Evolutionary conservation across 768 basidiomycete genomes (phyloP), one percentile per base, ranked within the genome.

Genomic region (Leucosporidium creatinivorum): DNA sequence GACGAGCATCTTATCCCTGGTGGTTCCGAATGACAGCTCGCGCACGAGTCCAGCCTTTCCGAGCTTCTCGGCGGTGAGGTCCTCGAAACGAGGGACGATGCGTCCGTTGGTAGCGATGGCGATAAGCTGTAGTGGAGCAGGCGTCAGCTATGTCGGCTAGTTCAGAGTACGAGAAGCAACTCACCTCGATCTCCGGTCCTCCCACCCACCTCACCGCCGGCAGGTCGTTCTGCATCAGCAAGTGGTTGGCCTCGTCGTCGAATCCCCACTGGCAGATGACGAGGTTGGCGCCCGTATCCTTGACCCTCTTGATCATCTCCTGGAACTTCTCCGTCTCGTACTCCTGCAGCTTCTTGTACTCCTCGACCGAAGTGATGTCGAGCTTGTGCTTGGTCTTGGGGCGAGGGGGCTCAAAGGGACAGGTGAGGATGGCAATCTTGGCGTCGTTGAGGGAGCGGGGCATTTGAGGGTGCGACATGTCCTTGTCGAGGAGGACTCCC

Each of bases 251-350:
- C 80, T 99, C 96, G 76, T 99, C 96, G 77, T 99, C 96, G 77
- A 99, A 99, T 68, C 96, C 96, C 96, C 96, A 99, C 77, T 99
- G 96, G 79, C 96, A 99, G 74, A 99, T 97, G 72, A 99, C 96
- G 67, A 99, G 80, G 79, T 99, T 99, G 19, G 96, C 94, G 48
- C 96, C 96, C 21, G 93, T 89, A 74, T 94, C 88, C 79, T 97
- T 94, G 66, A 98, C 93, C 78, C 85, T 82, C 79, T 89, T 88
- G 79, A 99, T 97, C 96, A 99, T 99, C 76, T 92, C 88, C 70
- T 84, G 82, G 75, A 99, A 99, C 80, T 96, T 99, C 77, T 89
- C 87, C 81, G 89, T 89, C 81, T 99, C 96, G 75, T 99, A 99
- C 65, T 86, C 87, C 68, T 91, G 84, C 70, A 99, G 83, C 77